Evolutionary conservation across 257 asterid genomes (phyloP), one percentile per base, ranked within the genome.

Genomic region (Cinchona pubescens): DNA sequence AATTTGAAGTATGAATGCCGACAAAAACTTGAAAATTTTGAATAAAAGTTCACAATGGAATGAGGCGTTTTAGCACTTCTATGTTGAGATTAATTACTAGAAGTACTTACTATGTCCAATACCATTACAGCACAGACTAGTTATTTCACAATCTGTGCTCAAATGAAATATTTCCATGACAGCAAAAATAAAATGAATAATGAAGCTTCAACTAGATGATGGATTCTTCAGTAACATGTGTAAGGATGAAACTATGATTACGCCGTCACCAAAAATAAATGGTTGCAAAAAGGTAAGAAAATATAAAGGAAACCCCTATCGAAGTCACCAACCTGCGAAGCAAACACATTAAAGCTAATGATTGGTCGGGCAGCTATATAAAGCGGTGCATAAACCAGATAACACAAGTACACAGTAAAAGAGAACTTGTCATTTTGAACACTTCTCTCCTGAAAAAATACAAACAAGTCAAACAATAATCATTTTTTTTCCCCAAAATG

Each of bases 351-450:
- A 93, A 94, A 94, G 88, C 93, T 91, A 79, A 94, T 82, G 80
- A 94, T 92, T 46, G 99, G 99, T 80, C 99, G n/a, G n/a, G n/a
- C 99, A 76, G 99, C 97, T 82, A 94, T 85, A 82, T 94, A 94
- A 65, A 94, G 97, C 40, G 99, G 99, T n/a, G 97, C 96, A 76
- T 90, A 94, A 45, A 86, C 80, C 89, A 94, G 87, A 85, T 94
- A 94, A 79, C 96, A 90, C 83, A 94, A 79, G 91, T 94, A 94
- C 67, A 84, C 82, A 45, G 87, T 81, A 79, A 90, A 88, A 42
- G 97, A 90, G 86, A 85, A 91, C 75, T 82, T 87, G 82, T 88
- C 97, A 75, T 76, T 71, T 67, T 83, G 74, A 56, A 86, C 88
- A 75, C 96, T 87, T 79, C 84, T 86, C 86, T 90, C 98, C 99